Evolutionary conservation across 2,329 filamentous ascomycete species (phyloP).

Genomic region (Phaeosphaeria sp.): DNA sequence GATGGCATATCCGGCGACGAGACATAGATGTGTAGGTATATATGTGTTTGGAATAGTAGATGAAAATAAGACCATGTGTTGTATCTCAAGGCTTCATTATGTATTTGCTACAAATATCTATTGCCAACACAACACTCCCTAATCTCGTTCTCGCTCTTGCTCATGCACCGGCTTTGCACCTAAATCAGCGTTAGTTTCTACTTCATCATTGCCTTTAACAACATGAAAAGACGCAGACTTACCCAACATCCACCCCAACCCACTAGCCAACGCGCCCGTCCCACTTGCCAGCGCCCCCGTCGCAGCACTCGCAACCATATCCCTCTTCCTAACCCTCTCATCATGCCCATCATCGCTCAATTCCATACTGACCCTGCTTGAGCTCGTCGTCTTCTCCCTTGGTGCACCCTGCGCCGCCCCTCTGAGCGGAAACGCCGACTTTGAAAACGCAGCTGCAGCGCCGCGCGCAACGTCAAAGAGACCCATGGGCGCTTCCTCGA

Average conservation of each 20-base stretch:
- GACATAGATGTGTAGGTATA: not conserved
- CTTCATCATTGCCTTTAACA: too few relatives aligned
- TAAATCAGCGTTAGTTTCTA: slow-evolving; percentile 14
- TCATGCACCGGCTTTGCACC: slow-evolving; percentile 40
- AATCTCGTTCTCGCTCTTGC: slow-evolving; percentile 3
- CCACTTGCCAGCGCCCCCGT: slow-evolving; percentile 67
- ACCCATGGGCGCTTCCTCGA: slow-evolving; percentile 59
- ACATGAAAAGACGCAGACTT: too few relatives aligned
- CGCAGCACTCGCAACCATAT: slow-evolving; percentile 71
- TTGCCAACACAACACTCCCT: not conserved
- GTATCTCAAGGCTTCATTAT: not conserved
- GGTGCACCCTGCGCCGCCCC: not conserved
- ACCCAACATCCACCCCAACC: slow-evolving; percentile 70
- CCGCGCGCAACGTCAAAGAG: slow-evolving; percentile 60
- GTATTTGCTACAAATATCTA: not conserved
- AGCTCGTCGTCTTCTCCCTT: slow-evolving; percentile 4
- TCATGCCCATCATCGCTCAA: slow-evolving; percentile 45
- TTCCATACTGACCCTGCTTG: slow-evolving; percentile 35
- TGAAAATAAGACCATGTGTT: not conserved
- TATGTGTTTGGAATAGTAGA: not conserved
- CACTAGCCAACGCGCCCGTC: slow-evolving; percentile 65
- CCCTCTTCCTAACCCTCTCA: slow-evolving; percentile 68
- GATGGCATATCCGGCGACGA: not conserved
- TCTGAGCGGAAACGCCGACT: slow-evolving; percentile 55
- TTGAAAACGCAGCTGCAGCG: slow-evolving; percentile 56